Conservation (phyloP, 208 protist species). For the Endotrypanum monterogeii region DNA sequence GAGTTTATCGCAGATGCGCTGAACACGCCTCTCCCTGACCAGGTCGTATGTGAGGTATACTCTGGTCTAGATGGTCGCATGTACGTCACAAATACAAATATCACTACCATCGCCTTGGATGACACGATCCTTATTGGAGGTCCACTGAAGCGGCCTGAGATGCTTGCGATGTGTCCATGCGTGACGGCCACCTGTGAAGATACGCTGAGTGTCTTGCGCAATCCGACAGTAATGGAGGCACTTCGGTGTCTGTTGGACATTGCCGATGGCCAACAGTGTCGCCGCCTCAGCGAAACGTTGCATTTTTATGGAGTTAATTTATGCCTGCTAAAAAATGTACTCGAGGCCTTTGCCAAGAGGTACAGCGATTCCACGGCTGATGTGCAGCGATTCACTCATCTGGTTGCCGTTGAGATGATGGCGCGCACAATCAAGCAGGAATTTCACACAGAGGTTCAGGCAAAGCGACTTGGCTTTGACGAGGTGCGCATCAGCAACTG, state of each 20-base stretch:
- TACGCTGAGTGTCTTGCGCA: slow-evolving; percentile 51
- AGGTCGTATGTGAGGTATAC: slow-evolving; percentile 72
- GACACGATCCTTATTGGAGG: slow-evolving; percentile 50
- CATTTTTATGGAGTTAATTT: slow-evolving; percentile 81
- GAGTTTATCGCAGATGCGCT: slow-evolving; percentile 74
- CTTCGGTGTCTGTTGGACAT: slow-evolving; percentile 28
- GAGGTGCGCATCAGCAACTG: slow-evolving; percentile 32
- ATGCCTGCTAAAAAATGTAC: slow-evolving; percentile 71
- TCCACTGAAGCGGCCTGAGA: slow-evolving; percentile 83
- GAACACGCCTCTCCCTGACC: slow-evolving; percentile 60
- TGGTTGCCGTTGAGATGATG: slow-evolving; percentile 70
- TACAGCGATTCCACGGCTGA: slow-evolving; percentile 9
- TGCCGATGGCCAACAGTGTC: slow-evolving; percentile 23
- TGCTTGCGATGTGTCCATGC: slow-evolving; percentile 54
- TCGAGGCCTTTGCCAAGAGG: slow-evolving; percentile 24
- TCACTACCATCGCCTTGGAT: slow-evolving; percentile 66
- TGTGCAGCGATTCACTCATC: slow-evolving; percentile 25
- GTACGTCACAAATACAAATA: slow-evolving; percentile 82
- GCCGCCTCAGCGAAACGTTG: slow-evolving; percentile 17
- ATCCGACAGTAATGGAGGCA: slow-evolving; percentile 40
- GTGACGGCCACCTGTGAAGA: slow-evolving; percentile 61
- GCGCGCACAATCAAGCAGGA: slow-evolving; percentile 79
- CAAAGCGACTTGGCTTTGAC: slow-evolving; percentile 75
- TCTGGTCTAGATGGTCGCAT: slow-evolving; percentile 70
- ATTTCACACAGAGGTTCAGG: slow-evolving; percentile 82